Percentiles rank a stretch among this genome's conserved stretches.
Evolutionary conservation across 106 monocot genomes (phyloP).

Genomic region (Apostasia shenzhenica): DNA sequence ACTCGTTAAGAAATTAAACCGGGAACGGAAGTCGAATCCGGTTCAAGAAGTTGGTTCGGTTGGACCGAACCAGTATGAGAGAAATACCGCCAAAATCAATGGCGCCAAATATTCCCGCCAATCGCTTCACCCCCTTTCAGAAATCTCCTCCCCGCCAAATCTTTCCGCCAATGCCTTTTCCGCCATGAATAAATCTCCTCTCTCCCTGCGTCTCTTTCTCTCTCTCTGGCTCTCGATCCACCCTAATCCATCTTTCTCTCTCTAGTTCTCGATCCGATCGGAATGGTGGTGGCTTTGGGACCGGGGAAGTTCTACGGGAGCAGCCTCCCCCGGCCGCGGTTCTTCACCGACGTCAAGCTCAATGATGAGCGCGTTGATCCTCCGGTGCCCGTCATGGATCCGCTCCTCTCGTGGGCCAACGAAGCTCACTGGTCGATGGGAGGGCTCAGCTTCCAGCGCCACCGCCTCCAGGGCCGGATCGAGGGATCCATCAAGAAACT

Average conservation of each 20-base stretch:
- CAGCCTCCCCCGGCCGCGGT: constrained; percentile 67
- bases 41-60: too few relatives aligned
- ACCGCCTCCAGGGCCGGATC: constrained; percentile 71
- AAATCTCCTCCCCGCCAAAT: not conserved
- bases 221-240: constrained; percentile 1
- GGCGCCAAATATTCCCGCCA: constrained; percentile 11
- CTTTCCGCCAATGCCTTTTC: not conserved
- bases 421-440: constrained; percentile 97
- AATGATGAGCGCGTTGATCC: constrained; percentile 50
- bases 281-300: constrained; percentile 63
- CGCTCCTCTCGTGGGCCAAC: constrained; percentile 63
- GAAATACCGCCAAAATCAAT: not conserved
- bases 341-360: constrained; percentile 38
- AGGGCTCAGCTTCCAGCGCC: constrained; percentile 63
- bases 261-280: not conserved
- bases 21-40: too few relatives aligned
- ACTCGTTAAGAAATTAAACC: too few relatives aligned
- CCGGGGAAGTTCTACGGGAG: constrained; percentile 83
- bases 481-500: constrained; percentile 71
- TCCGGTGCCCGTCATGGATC: constrained; percentile 44
- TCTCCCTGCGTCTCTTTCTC: not conserved
- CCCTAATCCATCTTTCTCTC: constrained; percentile 5
- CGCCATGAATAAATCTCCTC: too few relatives aligned
- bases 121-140: not conserved
- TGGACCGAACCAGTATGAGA: too few relatives aligned